These are phyloP conservation scores for Trichoderma orchidacearum DNA, from an alignment of 495 filamentous ascomycete genomes.

Conservation along the genomic window DNA sequence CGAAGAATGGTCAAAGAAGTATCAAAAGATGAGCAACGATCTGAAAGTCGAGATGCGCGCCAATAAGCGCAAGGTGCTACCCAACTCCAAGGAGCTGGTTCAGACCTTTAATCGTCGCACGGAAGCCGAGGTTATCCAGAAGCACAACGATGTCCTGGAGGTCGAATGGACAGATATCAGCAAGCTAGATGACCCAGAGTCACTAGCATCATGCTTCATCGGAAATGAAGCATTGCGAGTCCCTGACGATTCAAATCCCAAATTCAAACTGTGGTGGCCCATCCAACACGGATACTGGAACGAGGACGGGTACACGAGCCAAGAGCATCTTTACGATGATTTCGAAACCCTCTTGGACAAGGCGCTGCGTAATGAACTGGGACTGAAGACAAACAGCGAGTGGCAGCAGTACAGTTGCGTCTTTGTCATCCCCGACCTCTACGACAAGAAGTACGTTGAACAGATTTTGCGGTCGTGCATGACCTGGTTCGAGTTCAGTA, in stretches of 20 bases:
- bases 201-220: constrained; percentile 57
- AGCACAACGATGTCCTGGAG: constrained; percentile 85
- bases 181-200: constrained; percentile 30
- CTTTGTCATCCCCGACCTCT: constrained; percentile 89
- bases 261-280: constrained; percentile 87
- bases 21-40: constrained; percentile 66
- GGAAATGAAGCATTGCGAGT: constrained; percentile 74
- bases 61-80: constrained; percentile 84
- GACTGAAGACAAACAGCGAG: constrained; percentile 60
- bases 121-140: constrained; percentile 68
- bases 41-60: constrained; percentile 79
- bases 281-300: constrained; percentile 78
- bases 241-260: constrained; percentile 75
- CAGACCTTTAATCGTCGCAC: constrained; percentile 81
- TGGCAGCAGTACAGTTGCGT: constrained; percentile 87
- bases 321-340: constrained; percentile 66
- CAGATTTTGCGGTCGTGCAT: constrained; percentile 70
- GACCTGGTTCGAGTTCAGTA: constrained; percentile 74
- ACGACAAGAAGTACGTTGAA: constrained; percentile 86
- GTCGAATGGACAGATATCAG: constrained; percentile 93
- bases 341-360: constrained; percentile 77
- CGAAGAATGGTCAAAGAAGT: constrained; percentile 68
- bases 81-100: constrained; percentile 89
- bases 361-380: constrained; percentile 70
- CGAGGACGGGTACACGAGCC: constrained; percentile 71